Evolutionary conservation across 2,329 filamentous ascomycete species (phyloP), one percentile per base, ranked within the genome.

Genomic region (Trichophyton mentagrophytes): DNA sequence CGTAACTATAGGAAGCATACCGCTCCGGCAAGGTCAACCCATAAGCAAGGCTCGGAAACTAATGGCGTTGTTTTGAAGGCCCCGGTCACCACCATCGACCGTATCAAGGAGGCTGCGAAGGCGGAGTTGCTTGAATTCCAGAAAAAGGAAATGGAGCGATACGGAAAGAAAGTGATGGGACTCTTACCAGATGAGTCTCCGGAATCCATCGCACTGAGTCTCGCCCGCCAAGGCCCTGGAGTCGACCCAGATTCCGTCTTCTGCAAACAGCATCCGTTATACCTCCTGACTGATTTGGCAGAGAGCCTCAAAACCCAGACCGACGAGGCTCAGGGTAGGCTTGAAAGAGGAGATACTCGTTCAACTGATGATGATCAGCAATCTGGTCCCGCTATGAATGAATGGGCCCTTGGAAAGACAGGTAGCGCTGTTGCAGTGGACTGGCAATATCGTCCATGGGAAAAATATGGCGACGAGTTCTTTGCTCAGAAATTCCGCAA

Each of bases 391-490:
- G 30, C n/a, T 5, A 36, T 57, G 11, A 57, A 57, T 42, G 36
- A 15, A 36, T 56, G 53, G 53, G 53, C 11, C n/a, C 20, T 44
- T 42, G 55, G 36, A 40, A 55, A 55, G 20, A 8, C n/a, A 3
- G 49, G 15, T 15, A 38, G 33, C 30, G 59, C 60, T 8, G 61
- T 63, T 13, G 30, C 60, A 36, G 60, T 64, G 1, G 62, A 70
- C 53, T 72, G 69, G 70, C 65, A 68, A 27, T 67, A 66, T 57
- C 66, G 63, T 9, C 68, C 70, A 27, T 65, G 64, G 64, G 15
- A 63, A 7, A 57, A 36, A 17, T 30, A 58, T 44, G 57, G 38
- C n/a, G 61, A 61, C 22, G 51, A 61, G 22, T 38, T 60, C 9
- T 65, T 61, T 47, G 60, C 56, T 38, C 60, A 58, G 20, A 53